Conservation (phyloP, 805 yeast species). For the Metschnikowia kunwiensis region DNA sequence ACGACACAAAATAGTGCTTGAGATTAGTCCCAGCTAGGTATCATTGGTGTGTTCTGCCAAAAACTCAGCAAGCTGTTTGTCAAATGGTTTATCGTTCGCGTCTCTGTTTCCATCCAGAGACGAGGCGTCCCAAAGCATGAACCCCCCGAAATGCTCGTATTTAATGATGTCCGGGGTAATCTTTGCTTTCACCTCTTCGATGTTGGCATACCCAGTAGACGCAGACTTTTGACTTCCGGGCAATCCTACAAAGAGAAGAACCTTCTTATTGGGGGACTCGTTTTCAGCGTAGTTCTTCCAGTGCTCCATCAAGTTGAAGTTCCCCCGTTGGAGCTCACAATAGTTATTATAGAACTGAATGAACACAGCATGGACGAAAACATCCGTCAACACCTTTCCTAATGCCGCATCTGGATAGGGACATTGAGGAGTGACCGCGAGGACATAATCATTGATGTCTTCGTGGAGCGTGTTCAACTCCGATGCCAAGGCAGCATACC, state of each 20-base stretch:
- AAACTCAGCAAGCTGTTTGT: slow-evolving; percentile 9
- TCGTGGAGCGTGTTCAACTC: slow-evolving; percentile 10
- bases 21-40: not conserved
- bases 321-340: slow-evolving; percentile 35
- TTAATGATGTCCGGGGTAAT: slow-evolving; percentile 10
- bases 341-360: slow-evolving; percentile 92
- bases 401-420: slow-evolving; percentile 74
- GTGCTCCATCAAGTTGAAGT: slow-evolving; percentile 57
- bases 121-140: slow-evolving; percentile 85
- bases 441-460: slow-evolving; percentile 11
- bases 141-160: slow-evolving; percentile 52
- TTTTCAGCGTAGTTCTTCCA: slow-evolving; percentile 65
- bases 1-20: not conserved
- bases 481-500: slow-evolving; percentile 38
- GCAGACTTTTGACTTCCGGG: slow-evolving; percentile 56
- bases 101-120: slow-evolving; percentile 48
- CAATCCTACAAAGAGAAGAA: slow-evolving; percentile 70
- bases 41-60: not conserved
- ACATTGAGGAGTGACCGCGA: slow-evolving; percentile 87
- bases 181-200: slow-evolving; percentile 19
- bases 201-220: slow-evolving; percentile 49
- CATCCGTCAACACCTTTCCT: slow-evolving; percentile 39
- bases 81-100: slow-evolving; percentile 8
- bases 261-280: slow-evolving; percentile 62
- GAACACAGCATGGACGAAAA: slow-evolving; percentile 75